These are phyloP conservation scores for Coniochaeta sp. DNA, from an alignment of 2,329 filamentous ascomycete species.

Conservation along the genomic window DNA sequence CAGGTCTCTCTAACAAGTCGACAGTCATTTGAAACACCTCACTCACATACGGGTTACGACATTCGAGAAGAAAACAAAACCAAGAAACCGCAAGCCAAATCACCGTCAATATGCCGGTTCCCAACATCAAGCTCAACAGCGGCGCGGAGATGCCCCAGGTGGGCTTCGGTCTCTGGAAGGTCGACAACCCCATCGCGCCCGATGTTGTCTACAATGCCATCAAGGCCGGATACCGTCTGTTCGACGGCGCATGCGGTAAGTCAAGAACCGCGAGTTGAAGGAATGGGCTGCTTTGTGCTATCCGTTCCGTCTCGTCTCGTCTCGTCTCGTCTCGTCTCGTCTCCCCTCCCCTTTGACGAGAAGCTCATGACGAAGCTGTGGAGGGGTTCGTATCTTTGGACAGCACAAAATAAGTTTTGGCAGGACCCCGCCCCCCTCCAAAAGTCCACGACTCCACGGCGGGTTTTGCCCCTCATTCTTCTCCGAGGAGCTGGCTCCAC, in stretches of 20 bases:
- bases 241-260: constrained; percentile 55
- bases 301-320: not conserved
- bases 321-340: not conserved
- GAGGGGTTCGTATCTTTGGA: not conserved
- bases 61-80: too few relatives aligned
- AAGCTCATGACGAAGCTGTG: not conserved
- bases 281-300: too few relatives aligned
- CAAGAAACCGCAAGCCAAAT: not conserved
- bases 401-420: not conserved
- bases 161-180: constrained; percentile 79
- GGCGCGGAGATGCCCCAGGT: constrained; percentile 67
- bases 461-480: not conserved
- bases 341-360: too few relatives aligned
- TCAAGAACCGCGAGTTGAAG: constrained; percentile 8
- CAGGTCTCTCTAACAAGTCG: not conserved
- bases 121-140: constrained; percentile 55
- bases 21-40: not conserved
- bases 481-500: not conserved
- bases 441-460: not conserved
- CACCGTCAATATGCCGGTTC: constrained; percentile 15
- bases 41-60: not conserved
- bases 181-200: constrained; percentile 63
- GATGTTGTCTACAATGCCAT: constrained; percentile 73
- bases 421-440: constrained; percentile 1
- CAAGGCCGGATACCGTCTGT: constrained; percentile 53